Percentiles rank a stretch among this genome's conserved stretches.
phyloP scores from a whole-genome alignment of 306 rosid species.

The Cucumis cinereus region DNA sequence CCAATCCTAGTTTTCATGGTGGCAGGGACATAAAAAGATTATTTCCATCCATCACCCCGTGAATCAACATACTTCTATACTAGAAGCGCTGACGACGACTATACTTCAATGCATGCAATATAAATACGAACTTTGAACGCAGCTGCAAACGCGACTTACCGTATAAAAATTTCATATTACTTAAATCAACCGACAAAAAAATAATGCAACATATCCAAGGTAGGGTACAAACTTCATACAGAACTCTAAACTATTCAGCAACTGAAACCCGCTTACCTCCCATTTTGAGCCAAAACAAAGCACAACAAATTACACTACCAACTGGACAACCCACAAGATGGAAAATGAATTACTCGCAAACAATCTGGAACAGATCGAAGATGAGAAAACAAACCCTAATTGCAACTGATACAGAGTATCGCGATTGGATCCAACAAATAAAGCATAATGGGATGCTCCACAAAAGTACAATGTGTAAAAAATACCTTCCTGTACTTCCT shows the following conservation, averaged over 20 bases:
- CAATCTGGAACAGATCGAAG: slow-evolving; percentile 52
- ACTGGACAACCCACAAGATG: slow-evolving; percentile 19
- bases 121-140: not conserved
- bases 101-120: slow-evolving; percentile 4
- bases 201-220: not conserved
- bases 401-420: slow-evolving; percentile 18
- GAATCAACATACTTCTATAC: not conserved
- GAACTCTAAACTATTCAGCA: slow-evolving; percentile 12
- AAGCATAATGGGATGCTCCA: not conserved
- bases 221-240: slow-evolving; percentile 5
- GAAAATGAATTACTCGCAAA: slow-evolving; percentile 19
- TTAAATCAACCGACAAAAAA: not conserved
- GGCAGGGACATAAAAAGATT: not conserved
- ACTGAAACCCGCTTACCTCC: slow-evolving; percentile 18
- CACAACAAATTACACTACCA: slow-evolving; percentile 13
- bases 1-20: not conserved
- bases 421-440: slow-evolving; percentile 57
- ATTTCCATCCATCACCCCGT: not conserved
- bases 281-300: slow-evolving; percentile 21
- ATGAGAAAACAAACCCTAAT: slow-evolving; percentile 45
- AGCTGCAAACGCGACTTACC: not conserved
- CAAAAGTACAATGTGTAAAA: not conserved
- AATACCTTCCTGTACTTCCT: slow-evolving; percentile 98
- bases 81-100: not conserved
- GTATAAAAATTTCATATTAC: not conserved